Evolutionary conservation across 257 asterid species (phyloP).

Genomic region (Scutellaria barbata): DNA sequence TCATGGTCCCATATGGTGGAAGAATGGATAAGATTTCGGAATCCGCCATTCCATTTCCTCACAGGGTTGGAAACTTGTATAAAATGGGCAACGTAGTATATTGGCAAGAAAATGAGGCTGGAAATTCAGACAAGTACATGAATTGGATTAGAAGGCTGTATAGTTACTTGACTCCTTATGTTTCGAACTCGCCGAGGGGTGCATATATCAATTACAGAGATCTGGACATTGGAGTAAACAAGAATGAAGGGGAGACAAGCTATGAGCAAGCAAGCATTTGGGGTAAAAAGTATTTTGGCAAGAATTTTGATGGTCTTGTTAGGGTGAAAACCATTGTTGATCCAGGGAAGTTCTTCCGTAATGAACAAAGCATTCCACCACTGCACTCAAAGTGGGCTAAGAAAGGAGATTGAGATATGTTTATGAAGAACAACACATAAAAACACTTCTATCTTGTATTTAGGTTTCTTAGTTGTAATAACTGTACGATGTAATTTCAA

Average conservation of each 20-base stretch:
- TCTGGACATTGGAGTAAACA: slow-evolving; percentile 31
- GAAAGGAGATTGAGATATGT: not conserved
- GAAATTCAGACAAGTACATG: not conserved
- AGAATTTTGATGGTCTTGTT: slow-evolving; percentile 27
- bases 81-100: not conserved
- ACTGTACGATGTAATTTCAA: no score
- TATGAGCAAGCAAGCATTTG: slow-evolving; percentile 27
- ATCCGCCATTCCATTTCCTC: slow-evolving; percentile 32
- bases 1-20: slow-evolving; percentile 32
- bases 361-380: slow-evolving; percentile 10
- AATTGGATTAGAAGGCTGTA: slow-evolving; percentile 27
- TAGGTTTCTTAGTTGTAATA: no score
- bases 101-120: slow-evolving; percentile 19
- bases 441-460: no score
- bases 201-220: slow-evolving; percentile 15
- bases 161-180: slow-evolving; percentile 32
- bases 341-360: slow-evolving; percentile 15
- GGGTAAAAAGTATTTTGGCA: slow-evolving; percentile 31
- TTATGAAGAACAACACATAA: not conserved
- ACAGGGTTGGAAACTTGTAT: slow-evolving; percentile 28
- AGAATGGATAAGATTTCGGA: slow-evolving; percentile 35
- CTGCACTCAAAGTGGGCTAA: not conserved
- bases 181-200: slow-evolving; percentile 16
- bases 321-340: slow-evolving; percentile 26
- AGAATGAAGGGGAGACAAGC: not conserved